Percentiles rank a stretch among this genome's conserved stretches.
Conservation (phyloP, 31 red algal species). For the Porphyra umbilicalis region DNA sequence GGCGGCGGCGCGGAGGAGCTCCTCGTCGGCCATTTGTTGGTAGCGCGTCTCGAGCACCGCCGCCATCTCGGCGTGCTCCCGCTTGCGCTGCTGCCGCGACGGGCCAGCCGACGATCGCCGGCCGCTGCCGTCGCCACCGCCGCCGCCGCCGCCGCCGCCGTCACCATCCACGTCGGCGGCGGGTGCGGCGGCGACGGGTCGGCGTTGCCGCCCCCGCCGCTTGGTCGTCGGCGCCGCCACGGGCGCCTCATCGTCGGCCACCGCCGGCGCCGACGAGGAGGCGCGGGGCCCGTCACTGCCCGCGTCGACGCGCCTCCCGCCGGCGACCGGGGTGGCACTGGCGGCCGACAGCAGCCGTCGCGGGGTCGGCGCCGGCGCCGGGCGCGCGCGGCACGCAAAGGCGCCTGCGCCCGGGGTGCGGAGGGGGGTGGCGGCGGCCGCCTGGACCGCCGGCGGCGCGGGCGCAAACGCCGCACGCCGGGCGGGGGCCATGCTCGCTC, state of each 20-base stretch:
- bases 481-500: no score
- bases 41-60: not conserved
- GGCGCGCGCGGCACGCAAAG: not conserved
- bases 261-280: not conserved
- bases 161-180: no score
- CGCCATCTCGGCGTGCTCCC: not conserved
- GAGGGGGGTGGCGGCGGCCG: not conserved
- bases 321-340: not conserved
- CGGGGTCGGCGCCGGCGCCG: not conserved
- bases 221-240: not conserved
- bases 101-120: not conserved
- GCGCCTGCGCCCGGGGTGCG: not conserved
- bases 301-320: not conserved
- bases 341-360: not conserved
- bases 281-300: not conserved
- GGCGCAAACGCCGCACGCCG: no score
- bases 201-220: not conserved
- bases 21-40: not conserved
- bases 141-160: no score
- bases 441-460: no score
- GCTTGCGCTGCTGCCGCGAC: not conserved
- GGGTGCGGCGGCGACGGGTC: not conserved
- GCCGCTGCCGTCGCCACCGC: no score
- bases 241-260: not conserved
- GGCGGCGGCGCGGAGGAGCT: not conserved